Conservation (phyloP, 148 eudicot genomes). For the Pharnaceum exiguum region DNA sequence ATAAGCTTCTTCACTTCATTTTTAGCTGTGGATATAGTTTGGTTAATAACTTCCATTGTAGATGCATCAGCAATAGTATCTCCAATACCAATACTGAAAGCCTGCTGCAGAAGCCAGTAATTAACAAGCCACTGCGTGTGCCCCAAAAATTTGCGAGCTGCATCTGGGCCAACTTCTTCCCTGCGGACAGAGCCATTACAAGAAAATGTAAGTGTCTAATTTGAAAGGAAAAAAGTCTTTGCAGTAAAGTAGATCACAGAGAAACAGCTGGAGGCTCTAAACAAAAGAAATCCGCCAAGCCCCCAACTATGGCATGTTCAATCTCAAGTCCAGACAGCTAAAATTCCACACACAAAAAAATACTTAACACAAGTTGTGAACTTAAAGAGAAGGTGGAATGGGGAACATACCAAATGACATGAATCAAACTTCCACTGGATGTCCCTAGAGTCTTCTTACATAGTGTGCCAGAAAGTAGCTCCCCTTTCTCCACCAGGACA, state of each 20-base stretch:
- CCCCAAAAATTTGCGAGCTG: conserved; percentile 97
- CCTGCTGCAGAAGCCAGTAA: conserved; percentile 93
- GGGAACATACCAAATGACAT: conserved; percentile 74
- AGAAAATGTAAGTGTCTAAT: not conserved
- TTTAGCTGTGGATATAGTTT: conserved; percentile 89
- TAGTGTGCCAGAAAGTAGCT: conserved; percentile 84
- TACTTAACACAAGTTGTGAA: not conserved
- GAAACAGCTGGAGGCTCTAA: too few relatives aligned
- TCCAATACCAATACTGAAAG: conserved; percentile 96
- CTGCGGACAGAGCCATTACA: conserved; percentile 22
- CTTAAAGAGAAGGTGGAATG: not conserved
- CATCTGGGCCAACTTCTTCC: conserved; percentile 99
- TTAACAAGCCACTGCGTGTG: conserved; percentile 99
- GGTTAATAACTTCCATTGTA: conserved; percentile 89
- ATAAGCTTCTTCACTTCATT: conserved; percentile 87
- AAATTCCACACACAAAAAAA: not conserved
- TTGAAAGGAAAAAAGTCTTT: too few relatives aligned
- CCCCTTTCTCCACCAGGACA: conserved; percentile 88
- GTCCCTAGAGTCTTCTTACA: conserved; percentile 97
- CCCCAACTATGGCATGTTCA: too few relatives aligned
- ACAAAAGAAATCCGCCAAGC: too few relatives aligned
- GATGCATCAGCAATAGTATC: conserved; percentile 98
- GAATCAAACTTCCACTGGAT: conserved; percentile 89
- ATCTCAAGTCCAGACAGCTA: too few relatives aligned
- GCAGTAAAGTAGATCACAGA: too few relatives aligned